These are phyloP conservation scores for Dalechampia spathulata DNA, from an alignment of 441 rosid genomes.

Conservation along the genomic window DNA sequence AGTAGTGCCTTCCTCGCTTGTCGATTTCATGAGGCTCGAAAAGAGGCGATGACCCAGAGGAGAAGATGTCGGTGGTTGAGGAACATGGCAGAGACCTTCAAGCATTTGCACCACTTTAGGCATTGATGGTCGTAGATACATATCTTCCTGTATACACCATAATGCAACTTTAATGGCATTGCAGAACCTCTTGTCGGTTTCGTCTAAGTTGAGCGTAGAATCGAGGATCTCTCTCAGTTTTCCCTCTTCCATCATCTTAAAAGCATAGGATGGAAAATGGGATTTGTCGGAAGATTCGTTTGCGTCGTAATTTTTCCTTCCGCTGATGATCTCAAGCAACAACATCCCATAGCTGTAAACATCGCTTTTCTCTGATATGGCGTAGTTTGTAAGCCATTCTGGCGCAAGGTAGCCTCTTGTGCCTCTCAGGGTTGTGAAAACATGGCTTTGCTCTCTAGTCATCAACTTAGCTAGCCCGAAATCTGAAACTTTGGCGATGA, in stretches of 20 bases:
- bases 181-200: slow-evolving; percentile 37
- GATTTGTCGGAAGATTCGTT: slow-evolving; percentile 63
- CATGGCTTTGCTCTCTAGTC: slow-evolving; percentile 89
- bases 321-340: slow-evolving; percentile 79
- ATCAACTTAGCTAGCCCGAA: slow-evolving; percentile 92
- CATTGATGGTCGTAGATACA: slow-evolving; percentile 78
- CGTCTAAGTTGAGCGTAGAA: slow-evolving; percentile 36
- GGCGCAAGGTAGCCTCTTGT: slow-evolving; percentile 96
- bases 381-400: slow-evolving; percentile 90
- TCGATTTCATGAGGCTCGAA: slow-evolving; percentile 37
- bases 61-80: slow-evolving; percentile 56
- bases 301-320: slow-evolving; percentile 73
- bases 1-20: slow-evolving; percentile 62
- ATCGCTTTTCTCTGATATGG: slow-evolving; percentile 91
- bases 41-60: slow-evolving; percentile 59
- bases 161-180: slow-evolving; percentile 69
- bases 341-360: slow-evolving; percentile 94
- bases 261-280: slow-evolving; percentile 80
- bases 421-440: slow-evolving; percentile 85
- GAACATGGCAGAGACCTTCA: slow-evolving; percentile 70
- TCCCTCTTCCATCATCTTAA: slow-evolving; percentile 92
- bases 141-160: slow-evolving; percentile 96
- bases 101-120: slow-evolving; percentile 89
- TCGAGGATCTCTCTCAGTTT: slow-evolving; percentile 63
- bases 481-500: slow-evolving; percentile 83